Percentiles rank a stretch among this genome's conserved stretches.
phyloP scores from a whole-genome alignment of 805 yeast genomes.

The Kregervanrija fluxuum region DNA sequence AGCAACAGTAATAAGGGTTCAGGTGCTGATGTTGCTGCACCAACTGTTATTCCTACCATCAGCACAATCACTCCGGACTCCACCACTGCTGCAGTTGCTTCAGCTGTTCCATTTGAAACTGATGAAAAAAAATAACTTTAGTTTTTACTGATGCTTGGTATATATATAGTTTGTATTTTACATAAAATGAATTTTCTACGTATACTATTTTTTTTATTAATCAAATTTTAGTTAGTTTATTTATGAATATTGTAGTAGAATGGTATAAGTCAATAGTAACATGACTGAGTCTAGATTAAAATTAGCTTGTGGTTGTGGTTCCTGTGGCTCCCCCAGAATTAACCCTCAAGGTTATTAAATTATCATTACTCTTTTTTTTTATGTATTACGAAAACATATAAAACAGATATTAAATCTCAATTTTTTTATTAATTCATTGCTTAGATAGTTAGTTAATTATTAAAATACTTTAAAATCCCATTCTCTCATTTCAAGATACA shows the following conservation, averaged over 20 bases:
- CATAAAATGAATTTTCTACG: too few relatives aligned
- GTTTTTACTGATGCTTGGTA: background rate
- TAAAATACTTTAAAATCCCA: background rate
- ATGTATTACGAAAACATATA: background rate
- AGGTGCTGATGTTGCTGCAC: conserved; percentile 2
- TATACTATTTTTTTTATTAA: background rate
- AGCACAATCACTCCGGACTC: conserved; percentile 17
- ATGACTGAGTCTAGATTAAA: background rate
- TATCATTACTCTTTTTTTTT: background rate
- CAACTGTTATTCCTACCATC: conserved; percentile 13
- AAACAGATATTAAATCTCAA: background rate
- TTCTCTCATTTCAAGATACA: background rate
- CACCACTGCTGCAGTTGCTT: conserved; percentile 17
- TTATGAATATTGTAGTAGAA: background rate
- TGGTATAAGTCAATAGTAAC: background rate
- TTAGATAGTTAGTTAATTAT: background rate
- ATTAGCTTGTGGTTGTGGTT: background rate
- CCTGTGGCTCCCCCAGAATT: too few relatives aligned
- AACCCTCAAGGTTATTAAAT: background rate
- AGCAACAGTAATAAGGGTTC: background rate
- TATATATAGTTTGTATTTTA: background rate
- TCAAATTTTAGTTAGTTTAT: background rate
- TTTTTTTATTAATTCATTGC: background rate
- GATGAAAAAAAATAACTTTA: conserved; percentile 11
- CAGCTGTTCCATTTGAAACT: conserved; percentile 19